A percentile compares a stretch with the other conserved stretches of the same genome.
These are phyloP conservation scores for Picea mariana DNA, from an alignment of 83 land plant species.

Conservation along the genomic window DNA sequence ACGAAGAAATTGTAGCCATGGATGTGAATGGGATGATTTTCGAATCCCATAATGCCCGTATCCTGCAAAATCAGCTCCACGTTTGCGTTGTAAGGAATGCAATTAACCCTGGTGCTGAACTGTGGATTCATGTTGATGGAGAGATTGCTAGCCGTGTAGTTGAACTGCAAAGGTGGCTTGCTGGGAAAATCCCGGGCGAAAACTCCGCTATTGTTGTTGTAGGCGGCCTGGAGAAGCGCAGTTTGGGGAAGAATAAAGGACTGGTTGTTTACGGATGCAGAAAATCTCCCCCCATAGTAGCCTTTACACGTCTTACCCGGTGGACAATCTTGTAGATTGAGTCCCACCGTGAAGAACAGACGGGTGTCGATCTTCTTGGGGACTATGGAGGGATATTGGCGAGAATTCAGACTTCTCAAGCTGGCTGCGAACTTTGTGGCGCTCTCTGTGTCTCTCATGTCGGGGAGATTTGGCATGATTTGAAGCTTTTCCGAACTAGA, in stretches of 20 bases:
- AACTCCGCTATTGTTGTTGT: constrained; percentile 17
- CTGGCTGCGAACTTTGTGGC: constrained; percentile 26
- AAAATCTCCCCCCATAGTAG: constrained; percentile 24
- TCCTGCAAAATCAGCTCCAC: constrained; percentile 47
- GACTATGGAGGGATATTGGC: constrained; percentile 37
- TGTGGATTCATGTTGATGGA: constrained; percentile 34
- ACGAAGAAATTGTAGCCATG: constrained; percentile 80
- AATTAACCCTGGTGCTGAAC: constrained; percentile 29
- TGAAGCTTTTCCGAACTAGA: not conserved
- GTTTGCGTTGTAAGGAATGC: constrained; percentile 28
- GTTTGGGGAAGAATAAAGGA: constrained; percentile 46
- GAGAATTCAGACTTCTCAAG: constrained; percentile 34
- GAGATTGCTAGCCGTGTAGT: constrained; percentile 35
- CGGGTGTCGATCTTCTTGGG: constrained; percentile 51
- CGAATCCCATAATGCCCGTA: constrained; percentile 45
- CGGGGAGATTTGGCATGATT: constrained; percentile 21
- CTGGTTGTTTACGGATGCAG: constrained; percentile 62
- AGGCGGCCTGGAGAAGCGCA: constrained; percentile 30
- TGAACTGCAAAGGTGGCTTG: constrained; percentile 29
- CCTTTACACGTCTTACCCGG: constrained; percentile 39
- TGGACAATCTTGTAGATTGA: constrained; percentile 51
- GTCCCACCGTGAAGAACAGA: constrained; percentile 43
- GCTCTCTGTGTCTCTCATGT: constrained; percentile 35
- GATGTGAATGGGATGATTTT: constrained; percentile 76
- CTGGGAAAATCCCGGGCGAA: constrained; percentile 38